A percentile compares a stretch with the other conserved stretches of the same genome.
These are phyloP conservation scores for Bipolaris cookei DNA, from an alignment of 2,329 filamentous ascomycete species.

Conservation along the genomic window DNA sequence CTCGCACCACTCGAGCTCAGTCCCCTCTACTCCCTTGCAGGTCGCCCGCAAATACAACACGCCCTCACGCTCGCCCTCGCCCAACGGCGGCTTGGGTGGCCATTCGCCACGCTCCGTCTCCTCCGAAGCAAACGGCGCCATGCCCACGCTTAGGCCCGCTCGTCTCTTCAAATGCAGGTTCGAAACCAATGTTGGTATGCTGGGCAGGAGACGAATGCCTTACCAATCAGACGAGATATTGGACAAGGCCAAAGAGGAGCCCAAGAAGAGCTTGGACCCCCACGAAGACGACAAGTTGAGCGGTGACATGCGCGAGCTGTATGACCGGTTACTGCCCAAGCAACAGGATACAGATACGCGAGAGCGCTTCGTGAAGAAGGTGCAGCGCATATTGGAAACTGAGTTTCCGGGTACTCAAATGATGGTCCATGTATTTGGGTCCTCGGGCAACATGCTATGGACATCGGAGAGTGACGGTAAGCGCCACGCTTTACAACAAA, in stretches of 20 bases:
- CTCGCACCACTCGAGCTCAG: slow-evolving; percentile 80
- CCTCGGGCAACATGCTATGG: slow-evolving; percentile 91
- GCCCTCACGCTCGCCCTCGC: slow-evolving; percentile 77
- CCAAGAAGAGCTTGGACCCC: slow-evolving; percentile 61
- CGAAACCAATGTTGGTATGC: slow-evolving; percentile 78
- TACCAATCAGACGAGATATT: slow-evolving; percentile 89
- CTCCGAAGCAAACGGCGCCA: slow-evolving; percentile 80
- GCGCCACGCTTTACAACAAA: slow-evolving; percentile 31
- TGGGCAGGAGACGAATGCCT: slow-evolving; percentile 84
- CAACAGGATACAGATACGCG: slow-evolving; percentile 78
- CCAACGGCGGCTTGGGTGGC: slow-evolving; percentile 71
- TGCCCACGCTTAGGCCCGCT: slow-evolving; percentile 69
- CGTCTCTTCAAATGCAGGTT: slow-evolving; percentile 75
- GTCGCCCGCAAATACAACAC: slow-evolving; percentile 84
- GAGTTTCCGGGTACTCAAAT: slow-evolving; percentile 93
- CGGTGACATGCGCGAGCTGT: slow-evolving; percentile 83
- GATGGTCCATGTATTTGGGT: slow-evolving; percentile 93
- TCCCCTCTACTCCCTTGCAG: slow-evolving; percentile 92
- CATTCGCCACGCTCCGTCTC: slow-evolving; percentile 90
- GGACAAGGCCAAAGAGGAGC: slow-evolving; percentile 70
- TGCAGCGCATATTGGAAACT: slow-evolving; percentile 85
- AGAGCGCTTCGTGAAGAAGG: slow-evolving; percentile 78
- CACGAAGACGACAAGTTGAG: slow-evolving; percentile 64
- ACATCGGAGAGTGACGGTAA: slow-evolving; percentile 95
- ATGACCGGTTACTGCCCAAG: slow-evolving; percentile 83